These are phyloP conservation scores for Talaromyces piceae DNA, from an alignment of 2,329 filamentous ascomycete genomes.

Conservation along the genomic window DNA sequence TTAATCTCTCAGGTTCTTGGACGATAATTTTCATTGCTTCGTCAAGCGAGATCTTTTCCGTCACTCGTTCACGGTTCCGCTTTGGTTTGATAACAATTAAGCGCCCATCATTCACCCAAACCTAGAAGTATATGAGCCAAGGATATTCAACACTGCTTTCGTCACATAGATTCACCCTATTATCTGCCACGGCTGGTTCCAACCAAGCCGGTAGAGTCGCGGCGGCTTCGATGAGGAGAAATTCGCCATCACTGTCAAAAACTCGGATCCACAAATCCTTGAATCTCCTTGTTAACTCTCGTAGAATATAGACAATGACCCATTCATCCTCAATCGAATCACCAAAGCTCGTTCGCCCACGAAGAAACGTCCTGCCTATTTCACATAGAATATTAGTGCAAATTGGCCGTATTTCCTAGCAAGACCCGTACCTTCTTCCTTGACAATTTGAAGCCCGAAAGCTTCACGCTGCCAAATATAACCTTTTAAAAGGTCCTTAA, in stretches of 20 bases:
- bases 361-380: slow-evolving; percentile 51
- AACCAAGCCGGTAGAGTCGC: slow-evolving; percentile 83
- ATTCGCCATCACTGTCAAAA: slow-evolving; percentile 86
- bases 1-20: slow-evolving; percentile 49
- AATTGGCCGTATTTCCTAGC: background rate
- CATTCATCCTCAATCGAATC: slow-evolving; percentile 97
- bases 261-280: slow-evolving; percentile 73
- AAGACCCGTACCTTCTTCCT: slow-evolving; percentile 59
- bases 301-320: slow-evolving; percentile 85
- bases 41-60: slow-evolving; percentile 49
- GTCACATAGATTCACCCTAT: slow-evolving; percentile 48
- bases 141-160: background rate
- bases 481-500: slow-evolving; percentile 59
- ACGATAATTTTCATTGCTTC: slow-evolving; percentile 59
- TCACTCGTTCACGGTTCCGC: slow-evolving; percentile 37
- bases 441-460: slow-evolving; percentile 60
- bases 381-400: background rate
- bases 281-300: slow-evolving; percentile 68
- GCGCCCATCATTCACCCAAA: slow-evolving; percentile 78
- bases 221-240: slow-evolving; percentile 88
- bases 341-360: slow-evolving; percentile 76
- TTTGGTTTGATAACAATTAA: slow-evolving; percentile 62
- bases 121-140: slow-evolving; percentile 30
- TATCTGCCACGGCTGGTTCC: slow-evolving; percentile 79
- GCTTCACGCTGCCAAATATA: slow-evolving; percentile 94